A percentile compares a stretch with the other conserved stretches of the same genome.
Conservation (phyloP, 192 early-diverging fungal genomes). For the Martensiomyces pterosporus region DNA sequence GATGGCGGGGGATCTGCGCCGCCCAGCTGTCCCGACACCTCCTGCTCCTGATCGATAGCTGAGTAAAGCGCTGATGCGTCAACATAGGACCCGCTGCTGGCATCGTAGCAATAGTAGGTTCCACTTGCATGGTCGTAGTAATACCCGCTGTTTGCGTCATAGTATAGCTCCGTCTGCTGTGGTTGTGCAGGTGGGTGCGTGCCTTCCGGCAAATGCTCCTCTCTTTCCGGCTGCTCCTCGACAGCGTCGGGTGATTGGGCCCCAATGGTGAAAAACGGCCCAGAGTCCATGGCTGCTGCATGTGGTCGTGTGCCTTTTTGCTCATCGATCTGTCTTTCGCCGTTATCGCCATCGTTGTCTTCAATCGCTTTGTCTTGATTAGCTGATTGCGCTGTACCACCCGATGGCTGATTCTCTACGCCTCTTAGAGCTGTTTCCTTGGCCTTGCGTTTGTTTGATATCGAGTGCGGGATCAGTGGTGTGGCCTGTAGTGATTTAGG, state of each 20-base stretch:
- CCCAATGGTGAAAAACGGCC: constrained; percentile 36
- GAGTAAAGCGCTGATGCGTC: constrained; percentile 15
- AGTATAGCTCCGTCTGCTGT: constrained; percentile 10
- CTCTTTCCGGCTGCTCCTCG: neutral
- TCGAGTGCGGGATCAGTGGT: constrained; percentile 34
- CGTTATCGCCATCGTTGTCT: constrained; percentile 3
- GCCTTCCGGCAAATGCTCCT: neutral
- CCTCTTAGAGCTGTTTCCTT: constrained; percentile 1
- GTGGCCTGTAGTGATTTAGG: neutral
- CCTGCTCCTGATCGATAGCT: neutral
- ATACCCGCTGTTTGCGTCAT: constrained; percentile 43
- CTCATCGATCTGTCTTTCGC: constrained; percentile 1
- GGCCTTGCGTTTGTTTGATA: constrained; percentile 24
- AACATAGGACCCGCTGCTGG: constrained; percentile 18
- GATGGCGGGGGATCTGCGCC: constrained; percentile 6
- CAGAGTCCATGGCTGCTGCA: neutral
- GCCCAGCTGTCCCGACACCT: too few species aligned
- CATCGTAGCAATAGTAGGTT: constrained; percentile 33
- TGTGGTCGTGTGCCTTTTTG: constrained; percentile 1
- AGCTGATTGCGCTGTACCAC: too few species aligned
- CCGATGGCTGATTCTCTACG: neutral
- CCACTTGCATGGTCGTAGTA: constrained; percentile 34
- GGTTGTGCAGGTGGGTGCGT: neutral
- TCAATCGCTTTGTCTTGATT: too few species aligned
- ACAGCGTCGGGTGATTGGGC: too few species aligned